Percentiles rank a stretch among this genome's conserved stretches.
Conservation (phyloP, 495 filamentous ascomycete genomes). For the Aspergillus steynii region DNA sequence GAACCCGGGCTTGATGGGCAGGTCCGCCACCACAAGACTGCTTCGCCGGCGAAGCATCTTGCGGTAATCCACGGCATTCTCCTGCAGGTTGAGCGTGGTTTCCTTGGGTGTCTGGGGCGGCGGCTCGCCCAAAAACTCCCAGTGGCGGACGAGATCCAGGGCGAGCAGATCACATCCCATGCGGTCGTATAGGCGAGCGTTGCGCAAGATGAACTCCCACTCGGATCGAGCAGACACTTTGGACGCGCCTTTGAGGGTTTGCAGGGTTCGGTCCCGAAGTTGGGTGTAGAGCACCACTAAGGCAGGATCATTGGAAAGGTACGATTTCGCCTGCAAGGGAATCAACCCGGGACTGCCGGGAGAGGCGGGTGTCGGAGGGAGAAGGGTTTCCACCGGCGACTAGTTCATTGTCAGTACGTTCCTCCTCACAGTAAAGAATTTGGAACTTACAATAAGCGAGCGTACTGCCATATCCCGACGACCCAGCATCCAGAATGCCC, state of each 20-base stretch:
- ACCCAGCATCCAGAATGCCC: conserved; percentile 94
- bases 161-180: conserved; percentile 98
- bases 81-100: conserved; percentile 31
- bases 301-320: conserved; percentile 86
- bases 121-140: conserved; percentile 71
- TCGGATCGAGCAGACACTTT: conserved; percentile 79
- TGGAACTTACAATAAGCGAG: conserved; percentile 60
- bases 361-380: conserved; percentile 48
- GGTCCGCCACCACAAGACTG: conserved; percentile 78
- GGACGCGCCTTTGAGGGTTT: conserved; percentile 80
- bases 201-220: conserved; percentile 89
- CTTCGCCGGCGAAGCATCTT: conserved; percentile 69
- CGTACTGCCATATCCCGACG: conserved; percentile 82
- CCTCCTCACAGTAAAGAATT: neutral
- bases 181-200: conserved; percentile 81
- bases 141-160: conserved; percentile 76
- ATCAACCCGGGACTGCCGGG: conserved; percentile 44
- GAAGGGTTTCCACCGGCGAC: conserved; percentile 75
- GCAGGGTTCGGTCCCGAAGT: conserved; percentile 79
- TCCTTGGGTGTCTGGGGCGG: conserved; percentile 27
- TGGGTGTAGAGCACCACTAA: conserved; percentile 85
- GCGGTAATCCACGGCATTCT: conserved; percentile 58
- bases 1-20: conserved; percentile 47
- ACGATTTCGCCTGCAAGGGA: conserved; percentile 69
- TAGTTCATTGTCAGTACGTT: conserved; percentile 28